These are phyloP conservation scores for Tolypocladium guangdongense DNA, from an alignment of 2,329 filamentous ascomycete species.

Conservation along the genomic window DNA sequence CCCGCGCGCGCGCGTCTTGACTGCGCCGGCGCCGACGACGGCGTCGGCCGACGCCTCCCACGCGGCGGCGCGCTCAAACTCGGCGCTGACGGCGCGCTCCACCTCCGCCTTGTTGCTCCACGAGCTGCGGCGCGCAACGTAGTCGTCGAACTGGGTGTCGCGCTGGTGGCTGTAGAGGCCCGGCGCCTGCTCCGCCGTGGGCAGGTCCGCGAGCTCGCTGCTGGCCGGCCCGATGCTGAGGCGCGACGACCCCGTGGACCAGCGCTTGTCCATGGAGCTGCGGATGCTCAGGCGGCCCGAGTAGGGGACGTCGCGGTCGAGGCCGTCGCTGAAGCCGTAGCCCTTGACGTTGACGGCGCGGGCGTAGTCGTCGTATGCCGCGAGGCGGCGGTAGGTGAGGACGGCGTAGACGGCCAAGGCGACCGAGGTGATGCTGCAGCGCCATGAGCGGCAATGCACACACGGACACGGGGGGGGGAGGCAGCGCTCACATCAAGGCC, in stretches of 20 bases:
- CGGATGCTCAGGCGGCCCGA: constrained; percentile 9
- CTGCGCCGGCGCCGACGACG: constrained; percentile 3
- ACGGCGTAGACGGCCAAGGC: constrained; percentile 34
- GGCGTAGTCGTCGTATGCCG: constrained; percentile 38
- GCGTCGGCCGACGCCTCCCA: not conserved
- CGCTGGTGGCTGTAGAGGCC: constrained; percentile 32
- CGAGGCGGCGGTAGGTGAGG: constrained; percentile 34
- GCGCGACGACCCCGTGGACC: constrained; percentile 15
- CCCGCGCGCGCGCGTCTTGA: constrained; percentile 12
- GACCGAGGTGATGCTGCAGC: constrained; percentile 29
- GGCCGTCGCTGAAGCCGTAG: constrained; percentile 31
- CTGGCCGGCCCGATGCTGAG: constrained; percentile 15
- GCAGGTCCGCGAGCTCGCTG: constrained; percentile 11
- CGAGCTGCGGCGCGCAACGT: constrained; percentile 23
- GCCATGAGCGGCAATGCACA: constrained; percentile 1
- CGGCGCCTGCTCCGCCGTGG: constrained; percentile 12
- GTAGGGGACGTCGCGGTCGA: constrained; percentile 16
- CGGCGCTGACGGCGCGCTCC: constrained; percentile 18
- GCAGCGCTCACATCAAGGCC: constrained; percentile 33
- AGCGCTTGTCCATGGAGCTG: constrained; percentile 16
- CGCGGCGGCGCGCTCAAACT: constrained; percentile 16
- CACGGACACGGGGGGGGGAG: not conserved
- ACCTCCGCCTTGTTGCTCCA: constrained; percentile 13
- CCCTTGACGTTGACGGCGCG: constrained; percentile 37
- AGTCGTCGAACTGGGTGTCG: constrained; percentile 37